phyloP scores from a whole-genome alignment of 257 asterid genomes.

The Forsythia viridissima region DNA sequence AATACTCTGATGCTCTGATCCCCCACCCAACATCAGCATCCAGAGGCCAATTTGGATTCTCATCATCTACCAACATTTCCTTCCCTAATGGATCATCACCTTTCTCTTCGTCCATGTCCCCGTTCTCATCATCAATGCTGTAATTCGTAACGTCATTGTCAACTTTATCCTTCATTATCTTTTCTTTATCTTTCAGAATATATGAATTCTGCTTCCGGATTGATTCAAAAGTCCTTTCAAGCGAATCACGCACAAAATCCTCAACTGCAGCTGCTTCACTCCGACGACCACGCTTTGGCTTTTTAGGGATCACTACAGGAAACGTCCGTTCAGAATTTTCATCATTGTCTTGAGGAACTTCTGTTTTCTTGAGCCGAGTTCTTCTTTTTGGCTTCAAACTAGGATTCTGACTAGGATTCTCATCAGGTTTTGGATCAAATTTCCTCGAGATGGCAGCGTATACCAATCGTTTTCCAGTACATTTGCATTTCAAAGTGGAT shows the following conservation, averaged over 20 bases:
- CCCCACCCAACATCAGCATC: slow-evolving; percentile 99
- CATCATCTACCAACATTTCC: slow-evolving; percentile 71
- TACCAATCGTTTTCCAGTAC: slow-evolving; percentile 26
- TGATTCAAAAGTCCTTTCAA: slow-evolving; percentile 63
- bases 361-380: slow-evolving; percentile 23
- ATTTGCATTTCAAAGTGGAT: slow-evolving; percentile 18
- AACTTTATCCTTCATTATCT: slow-evolving; percentile 57
- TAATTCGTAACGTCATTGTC: slow-evolving; percentile 33
- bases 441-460: slow-evolving; percentile 42
- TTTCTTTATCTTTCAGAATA: slow-evolving; percentile 47
- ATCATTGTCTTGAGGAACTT: slow-evolving; percentile 30
- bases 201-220: slow-evolving; percentile 70
- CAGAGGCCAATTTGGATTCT: slow-evolving; percentile 91
- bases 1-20: slow-evolving; percentile 88
- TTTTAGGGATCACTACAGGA: slow-evolving; percentile 65
- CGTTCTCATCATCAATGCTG: slow-evolving; percentile 42
- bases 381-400: slow-evolving; percentile 35
- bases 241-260: slow-evolving; percentile 69
- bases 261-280: slow-evolving; percentile 95
- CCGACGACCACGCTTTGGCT: slow-evolving; percentile 81
- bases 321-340: slow-evolving; percentile 36
- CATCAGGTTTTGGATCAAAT: slow-evolving; percentile 34
- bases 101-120: slow-evolving; percentile 27
- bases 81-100: slow-evolving; percentile 25
- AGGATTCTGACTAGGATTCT: slow-evolving; percentile 26